Evolutionary conservation across 768 basidiomycete species (phyloP).

Genomic region (Xerocomus potaroensis): DNA sequence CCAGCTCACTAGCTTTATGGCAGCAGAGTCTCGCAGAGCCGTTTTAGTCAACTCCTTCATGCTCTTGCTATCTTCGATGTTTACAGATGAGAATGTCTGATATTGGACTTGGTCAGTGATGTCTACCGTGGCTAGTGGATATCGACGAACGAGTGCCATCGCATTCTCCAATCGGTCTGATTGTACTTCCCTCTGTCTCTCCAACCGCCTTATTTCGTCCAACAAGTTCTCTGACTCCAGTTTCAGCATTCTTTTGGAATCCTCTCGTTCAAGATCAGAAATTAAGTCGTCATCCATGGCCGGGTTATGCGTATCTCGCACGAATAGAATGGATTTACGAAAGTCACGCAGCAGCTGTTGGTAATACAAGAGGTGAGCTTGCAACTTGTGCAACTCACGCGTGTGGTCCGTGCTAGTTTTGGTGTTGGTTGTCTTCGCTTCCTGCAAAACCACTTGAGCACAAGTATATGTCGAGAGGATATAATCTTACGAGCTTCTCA

Average conservation of each 20-base stretch:
- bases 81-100: not conserved
- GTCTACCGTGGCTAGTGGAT: not conserved
- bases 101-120: not conserved
- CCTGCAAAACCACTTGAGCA: conserved; percentile 30
- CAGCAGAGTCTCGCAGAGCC: no score
- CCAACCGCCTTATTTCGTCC: conserved; percentile 40
- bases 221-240: conserved; percentile 29
- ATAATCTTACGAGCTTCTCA: conserved; percentile 35
- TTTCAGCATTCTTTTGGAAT: not conserved
- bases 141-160: conserved; percentile 25
- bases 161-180: conserved; percentile 30
- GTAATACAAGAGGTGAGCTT: conserved; percentile 56
- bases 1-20: not conserved
- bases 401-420: conserved; percentile 39
- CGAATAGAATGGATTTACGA: conserved; percentile 46
- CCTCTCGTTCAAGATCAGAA: not conserved
- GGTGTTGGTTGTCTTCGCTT: conserved; percentile 34
- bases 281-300: conserved; percentile 30
- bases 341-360: conserved; percentile 53
- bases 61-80: not conserved
- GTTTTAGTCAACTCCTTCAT: not conserved
- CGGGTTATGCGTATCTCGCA: conserved; percentile 47
- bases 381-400: conserved; percentile 51
- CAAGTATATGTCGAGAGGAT: not conserved
- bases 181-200: conserved; percentile 25